Evolutionary conservation across 306 rosid species (phyloP).

Genomic region (Neltuma alba): DNA sequence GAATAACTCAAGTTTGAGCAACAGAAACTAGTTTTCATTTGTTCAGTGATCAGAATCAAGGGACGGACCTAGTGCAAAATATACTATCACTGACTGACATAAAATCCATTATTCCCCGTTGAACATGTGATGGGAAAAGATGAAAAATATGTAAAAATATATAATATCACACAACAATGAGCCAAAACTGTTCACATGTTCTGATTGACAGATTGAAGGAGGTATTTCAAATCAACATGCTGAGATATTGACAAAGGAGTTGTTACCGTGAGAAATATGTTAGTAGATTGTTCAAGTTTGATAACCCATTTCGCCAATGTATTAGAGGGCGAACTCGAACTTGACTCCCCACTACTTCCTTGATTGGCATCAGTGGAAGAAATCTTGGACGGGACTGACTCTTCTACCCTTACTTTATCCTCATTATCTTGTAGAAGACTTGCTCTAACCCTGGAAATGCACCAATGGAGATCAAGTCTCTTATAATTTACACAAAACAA

Average conservation of each 20-base stretch:
- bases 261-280: conserved; percentile 83
- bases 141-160: background rate
- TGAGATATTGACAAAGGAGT: background rate
- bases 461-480: background rate
- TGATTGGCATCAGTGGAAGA: conserved; percentile 42
- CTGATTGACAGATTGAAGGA: conserved; percentile 15
- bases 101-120: background rate
- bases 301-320: conserved; percentile 60
- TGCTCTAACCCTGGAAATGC: conserved; percentile 56
- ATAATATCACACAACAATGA: background rate
- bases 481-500: background rate
- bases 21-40: conserved; percentile 5
- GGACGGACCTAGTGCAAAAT: conserved; percentile 1
- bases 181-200: background rate
- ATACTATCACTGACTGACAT: background rate
- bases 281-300: conserved; percentile 77
- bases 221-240: background rate
- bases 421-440: conserved; percentile 69
- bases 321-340: conserved; percentile 45
- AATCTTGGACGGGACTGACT: conserved; percentile 58
- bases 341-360: conserved; percentile 24
- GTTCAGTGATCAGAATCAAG: background rate
- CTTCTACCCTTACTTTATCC: conserved; percentile 60
- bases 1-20: conserved; percentile 3
- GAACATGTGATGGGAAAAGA: background rate